These are phyloP conservation scores for Picea glauca DNA, from an alignment of 75 land plant species.

Conservation along the genomic window DNA sequence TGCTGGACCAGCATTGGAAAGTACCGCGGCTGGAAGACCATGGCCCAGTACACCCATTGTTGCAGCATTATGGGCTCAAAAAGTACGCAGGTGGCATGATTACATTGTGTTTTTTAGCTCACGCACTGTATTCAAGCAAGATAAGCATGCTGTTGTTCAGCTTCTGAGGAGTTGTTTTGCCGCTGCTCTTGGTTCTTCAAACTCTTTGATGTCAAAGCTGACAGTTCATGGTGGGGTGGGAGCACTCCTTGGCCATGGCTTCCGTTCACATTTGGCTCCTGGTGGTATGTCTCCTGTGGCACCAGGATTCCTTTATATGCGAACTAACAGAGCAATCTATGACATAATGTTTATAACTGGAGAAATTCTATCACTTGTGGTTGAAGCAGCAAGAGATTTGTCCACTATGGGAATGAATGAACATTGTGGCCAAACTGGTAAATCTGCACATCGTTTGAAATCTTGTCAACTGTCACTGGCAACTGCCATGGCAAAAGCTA, in stretches of 20 bases:
- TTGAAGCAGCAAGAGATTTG: slow-evolving; percentile 41
- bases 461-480: slow-evolving; percentile 48
- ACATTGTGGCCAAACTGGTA: neutral
- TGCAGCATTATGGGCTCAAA: slow-evolving; percentile 85
- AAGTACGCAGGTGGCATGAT: slow-evolving; percentile 80
- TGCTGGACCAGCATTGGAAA: slow-evolving; percentile 76
- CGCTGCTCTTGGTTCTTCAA: slow-evolving; percentile 41
- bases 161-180: slow-evolving; percentile 72
- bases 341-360: slow-evolving; percentile 59
- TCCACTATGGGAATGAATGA: slow-evolving; percentile 15
- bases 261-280: slow-evolving; percentile 16
- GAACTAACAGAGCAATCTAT: slow-evolving; percentile 53
- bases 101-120: slow-evolving; percentile 62
- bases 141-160: slow-evolving; percentile 60
- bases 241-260: slow-evolving; percentile 56
- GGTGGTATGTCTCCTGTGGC: slow-evolving; percentile 26
- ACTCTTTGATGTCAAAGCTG: slow-evolving; percentile 20
- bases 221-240: slow-evolving; percentile 48
- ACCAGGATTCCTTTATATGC: slow-evolving; percentile 74
- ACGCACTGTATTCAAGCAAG: slow-evolving; percentile 45
- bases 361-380: slow-evolving; percentile 57
- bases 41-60: slow-evolving; percentile 71
- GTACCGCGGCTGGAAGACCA: slow-evolving; percentile 55
- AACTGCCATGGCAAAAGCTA: slow-evolving; percentile 30
- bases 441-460: slow-evolving; percentile 22